Conservation (phyloP, 305 asterid genomes). For the Ilex paraguariensis region DNA sequence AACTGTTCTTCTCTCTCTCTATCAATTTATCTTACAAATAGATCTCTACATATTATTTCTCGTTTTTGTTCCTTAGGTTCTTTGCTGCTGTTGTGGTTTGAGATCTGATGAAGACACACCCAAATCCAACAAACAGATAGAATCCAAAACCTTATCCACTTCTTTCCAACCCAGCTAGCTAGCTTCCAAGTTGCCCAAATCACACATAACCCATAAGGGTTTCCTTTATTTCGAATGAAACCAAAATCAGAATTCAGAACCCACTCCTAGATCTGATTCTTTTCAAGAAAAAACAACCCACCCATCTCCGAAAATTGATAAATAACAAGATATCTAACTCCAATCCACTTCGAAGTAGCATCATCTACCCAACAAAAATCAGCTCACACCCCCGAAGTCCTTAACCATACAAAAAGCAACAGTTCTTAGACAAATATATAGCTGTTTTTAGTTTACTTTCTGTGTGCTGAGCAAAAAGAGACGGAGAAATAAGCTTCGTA, state of each 20-base stretch:
- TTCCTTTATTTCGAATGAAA: no score
- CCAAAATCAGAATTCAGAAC: no score
- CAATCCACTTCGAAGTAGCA: no score
- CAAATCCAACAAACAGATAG: neutral
- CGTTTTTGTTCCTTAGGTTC: no score
- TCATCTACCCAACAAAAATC: no score
- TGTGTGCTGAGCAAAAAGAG: constrained; percentile 14
- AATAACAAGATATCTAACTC: no score
- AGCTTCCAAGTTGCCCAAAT: no score
- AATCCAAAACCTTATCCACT: neutral
- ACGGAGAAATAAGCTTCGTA: constrained; percentile 4
- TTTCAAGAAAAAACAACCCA: no score
- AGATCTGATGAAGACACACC: neutral
- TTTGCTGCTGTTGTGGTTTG: neutral
- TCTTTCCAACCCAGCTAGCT: no score
- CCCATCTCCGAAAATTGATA: no score
- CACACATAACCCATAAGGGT: no score
- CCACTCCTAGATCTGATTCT: no score
- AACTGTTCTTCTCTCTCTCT: constrained; percentile 8
- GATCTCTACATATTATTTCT: neutral
- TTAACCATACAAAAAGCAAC: neutral
- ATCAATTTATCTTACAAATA: neutral
- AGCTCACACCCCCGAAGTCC: neutral
- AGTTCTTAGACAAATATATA: neutral
- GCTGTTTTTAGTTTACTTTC: neutral